Evolutionary conservation across 257 asterid species (phyloP).

Genomic region (Scutellaria galericulata): DNA sequence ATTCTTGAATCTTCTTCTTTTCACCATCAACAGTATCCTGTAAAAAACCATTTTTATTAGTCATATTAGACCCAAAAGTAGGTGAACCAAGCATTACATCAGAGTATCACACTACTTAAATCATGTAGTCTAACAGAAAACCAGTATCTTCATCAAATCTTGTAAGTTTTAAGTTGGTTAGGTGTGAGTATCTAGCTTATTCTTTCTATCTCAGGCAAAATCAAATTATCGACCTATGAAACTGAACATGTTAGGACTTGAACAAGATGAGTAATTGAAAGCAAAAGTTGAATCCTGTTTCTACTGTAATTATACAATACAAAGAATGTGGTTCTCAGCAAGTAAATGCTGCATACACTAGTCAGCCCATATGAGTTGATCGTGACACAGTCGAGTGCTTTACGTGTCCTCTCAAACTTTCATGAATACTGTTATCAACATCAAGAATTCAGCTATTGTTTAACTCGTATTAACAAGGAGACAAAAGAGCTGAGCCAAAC

Average conservation of each 20-base stretch:
- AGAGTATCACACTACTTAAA: not conserved
- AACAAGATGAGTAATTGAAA: not conserved
- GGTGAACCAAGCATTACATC: slow-evolving; percentile 19
- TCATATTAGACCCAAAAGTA: slow-evolving; percentile 6
- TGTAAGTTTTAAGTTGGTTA: slow-evolving; percentile 7
- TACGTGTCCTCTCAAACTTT: not conserved
- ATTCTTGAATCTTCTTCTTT: slow-evolving; percentile 40
- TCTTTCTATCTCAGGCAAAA: not conserved
- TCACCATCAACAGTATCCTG: slow-evolving; percentile 48
- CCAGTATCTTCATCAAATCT: slow-evolving; percentile 3
- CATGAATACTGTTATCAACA: not conserved
- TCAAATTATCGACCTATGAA: not conserved
- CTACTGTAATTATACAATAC: not conserved
- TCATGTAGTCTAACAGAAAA: not conserved
- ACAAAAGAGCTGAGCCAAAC: not conserved
- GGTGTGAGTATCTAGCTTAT: not conserved
- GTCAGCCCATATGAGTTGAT: not conserved
- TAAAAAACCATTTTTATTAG: slow-evolving; percentile 25
- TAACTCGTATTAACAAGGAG: not conserved
- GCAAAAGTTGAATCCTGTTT: not conserved
- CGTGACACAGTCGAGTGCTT: not conserved
- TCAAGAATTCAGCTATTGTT: not conserved
- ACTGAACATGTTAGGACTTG: not conserved
- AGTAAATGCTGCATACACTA: slow-evolving; percentile 9
- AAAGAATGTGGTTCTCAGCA: slow-evolving; percentile 2